Base-by-base conservation (phyloP, 148 eudicot species). In the Rhododendron molle region DNA sequence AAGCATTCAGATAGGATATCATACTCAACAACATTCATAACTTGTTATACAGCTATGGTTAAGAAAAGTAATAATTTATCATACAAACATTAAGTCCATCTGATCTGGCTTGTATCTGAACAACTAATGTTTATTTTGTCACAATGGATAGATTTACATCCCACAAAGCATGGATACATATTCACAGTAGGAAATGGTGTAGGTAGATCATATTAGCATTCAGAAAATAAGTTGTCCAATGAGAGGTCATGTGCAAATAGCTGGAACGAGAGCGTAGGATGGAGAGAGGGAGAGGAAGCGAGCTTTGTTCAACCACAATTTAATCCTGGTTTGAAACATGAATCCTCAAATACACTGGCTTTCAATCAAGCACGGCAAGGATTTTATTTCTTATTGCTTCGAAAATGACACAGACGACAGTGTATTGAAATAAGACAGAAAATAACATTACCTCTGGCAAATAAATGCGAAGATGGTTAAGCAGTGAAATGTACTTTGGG, bases 381-480 rank as follows among this genome's bases (percentile, higher is more conserved):
- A 50, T 2, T 8, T 49, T 21, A 16, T 50, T 34, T 52, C 46
- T 32, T 73, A 21, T 21, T 72, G 77, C 50, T 10, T 72, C 52
- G 7, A 52, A 76, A 74, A 26, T n/a, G 10, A 72, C 74, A 83
- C 38, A 16, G 34, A 82, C 43, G 3, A 34, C 46, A 74, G 30
- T 77, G 26, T 78, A 8, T 18, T 62, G 46, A 82, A 65, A 43
- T 56, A 85, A 83, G 82, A 56, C 72, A 69, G 77, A 46, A 36
- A 79, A 83, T 34, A 76, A 54, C 67, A 73, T 84, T 93, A 97
- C 99, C 99, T 97, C 99, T 28, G 99, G 99, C 85, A 97, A 91
- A 90, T 95, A 97, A 86, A 97, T 95, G 74, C 99, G 96, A 81
- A 97, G 92, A 93, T 97, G 99, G 89, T 97, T 97, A 82, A 97